A percentile compares a stretch with the other conserved stretches of the same genome.
These are phyloP conservation scores for Solanum chiquidenum DNA, from an alignment of 257 asterid genomes.

Conservation along the genomic window DNA sequence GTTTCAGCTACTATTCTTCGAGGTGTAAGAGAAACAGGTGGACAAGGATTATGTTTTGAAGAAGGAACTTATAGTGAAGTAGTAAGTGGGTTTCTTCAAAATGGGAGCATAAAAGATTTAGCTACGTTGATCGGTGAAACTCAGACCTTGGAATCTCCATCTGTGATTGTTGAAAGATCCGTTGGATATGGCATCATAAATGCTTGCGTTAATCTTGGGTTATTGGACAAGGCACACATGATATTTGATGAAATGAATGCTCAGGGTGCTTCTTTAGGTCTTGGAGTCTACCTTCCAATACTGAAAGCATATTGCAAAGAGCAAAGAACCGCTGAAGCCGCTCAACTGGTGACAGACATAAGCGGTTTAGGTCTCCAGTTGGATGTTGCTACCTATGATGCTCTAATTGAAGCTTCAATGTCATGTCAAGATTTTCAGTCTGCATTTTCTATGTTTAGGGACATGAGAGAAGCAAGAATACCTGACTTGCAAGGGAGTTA, in stretches of 20 bases:
- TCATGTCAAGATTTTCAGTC: constrained; percentile 91
- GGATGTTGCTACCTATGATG: constrained; percentile 55
- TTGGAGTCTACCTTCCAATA: constrained; percentile 74
- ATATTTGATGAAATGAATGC: constrained; percentile 81
- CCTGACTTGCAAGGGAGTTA: constrained; percentile 60
- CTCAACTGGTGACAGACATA: constrained; percentile 71
- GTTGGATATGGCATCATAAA: constrained; percentile 63
- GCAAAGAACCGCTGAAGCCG: constrained; percentile 78
- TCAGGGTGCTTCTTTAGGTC: constrained; percentile 50
- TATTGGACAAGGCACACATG: constrained; percentile 65
- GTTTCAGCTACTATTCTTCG: constrained; percentile 44
- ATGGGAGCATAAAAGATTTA: constrained; percentile 43
- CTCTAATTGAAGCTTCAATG: constrained; percentile 81
- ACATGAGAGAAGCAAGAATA: constrained; percentile 83
- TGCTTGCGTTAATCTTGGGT: constrained; percentile 55
- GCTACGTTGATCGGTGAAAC: constrained; percentile 60
- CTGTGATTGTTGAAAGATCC: constrained; percentile 41
- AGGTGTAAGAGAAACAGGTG: constrained; percentile 37
- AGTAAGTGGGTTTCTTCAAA: constrained; percentile 45
- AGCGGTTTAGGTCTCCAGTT: constrained; percentile 46
- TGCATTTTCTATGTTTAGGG: constrained; percentile 81
- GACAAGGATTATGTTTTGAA: constrained; percentile 15
- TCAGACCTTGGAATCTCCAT: constrained; percentile 58
- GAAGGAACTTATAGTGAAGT: constrained; percentile 53
- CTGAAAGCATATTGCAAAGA: constrained; percentile 70